phyloP scores from a whole-genome alignment of 495 filamentous ascomycete genomes.

The Neurospora hispaniola region DNA sequence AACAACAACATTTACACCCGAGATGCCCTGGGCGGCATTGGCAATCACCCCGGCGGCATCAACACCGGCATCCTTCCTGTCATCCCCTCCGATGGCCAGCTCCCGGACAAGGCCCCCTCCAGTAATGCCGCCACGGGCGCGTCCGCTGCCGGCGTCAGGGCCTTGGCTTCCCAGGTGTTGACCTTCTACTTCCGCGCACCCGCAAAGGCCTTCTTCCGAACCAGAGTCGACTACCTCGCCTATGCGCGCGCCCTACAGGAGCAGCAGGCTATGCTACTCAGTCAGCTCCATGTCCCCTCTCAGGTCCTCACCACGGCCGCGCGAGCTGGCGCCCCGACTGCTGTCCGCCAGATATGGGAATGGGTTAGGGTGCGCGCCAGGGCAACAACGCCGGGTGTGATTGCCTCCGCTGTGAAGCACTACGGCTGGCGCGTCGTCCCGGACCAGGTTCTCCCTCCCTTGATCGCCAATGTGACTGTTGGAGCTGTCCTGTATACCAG shows the following conservation, averaged over 20 bases:
- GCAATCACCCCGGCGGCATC: slow-evolving; percentile 4
- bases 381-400: slow-evolving; percentile 65
- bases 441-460: slow-evolving; percentile 75
- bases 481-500: slow-evolving; percentile 80
- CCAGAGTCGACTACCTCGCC: slow-evolving; percentile 66
- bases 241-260: slow-evolving; percentile 36
- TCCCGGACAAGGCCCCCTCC: slow-evolving; percentile 35
- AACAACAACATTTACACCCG: neutral
- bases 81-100: slow-evolving; percentile 20
- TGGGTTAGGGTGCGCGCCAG: slow-evolving; percentile 51
- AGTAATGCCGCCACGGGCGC: slow-evolving; percentile 64
- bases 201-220: slow-evolving; percentile 81
- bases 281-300: neutral
- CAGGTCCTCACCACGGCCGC: neutral
- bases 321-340: slow-evolving; percentile 8
- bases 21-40: neutral
- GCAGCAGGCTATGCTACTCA: slow-evolving; percentile 12
- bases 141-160: slow-evolving; percentile 70
- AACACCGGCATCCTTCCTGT: slow-evolving; percentile 28
- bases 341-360: slow-evolving; percentile 4
- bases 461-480: slow-evolving; percentile 76
- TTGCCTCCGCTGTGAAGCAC: slow-evolving; percentile 65
- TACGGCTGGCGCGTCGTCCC: slow-evolving; percentile 84
- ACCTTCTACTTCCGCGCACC: slow-evolving; percentile 87
- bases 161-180: slow-evolving; percentile 64